Evolutionary conservation across 2,329 filamentous ascomycete genomes (phyloP).

Genomic region (Sclerotinia glacialis): DNA sequence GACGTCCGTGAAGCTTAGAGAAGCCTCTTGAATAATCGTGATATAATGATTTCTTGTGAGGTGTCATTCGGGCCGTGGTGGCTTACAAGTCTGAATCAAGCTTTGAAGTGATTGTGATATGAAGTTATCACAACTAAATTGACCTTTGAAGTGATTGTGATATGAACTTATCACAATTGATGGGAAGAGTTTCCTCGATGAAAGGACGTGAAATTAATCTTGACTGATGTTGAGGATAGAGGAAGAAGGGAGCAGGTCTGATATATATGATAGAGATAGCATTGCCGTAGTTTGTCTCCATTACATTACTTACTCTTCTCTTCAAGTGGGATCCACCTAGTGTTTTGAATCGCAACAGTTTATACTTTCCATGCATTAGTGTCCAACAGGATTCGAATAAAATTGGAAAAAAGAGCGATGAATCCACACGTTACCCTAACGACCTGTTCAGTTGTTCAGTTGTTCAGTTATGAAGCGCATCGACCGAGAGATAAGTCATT

Average conservation of each 20-base stretch:
- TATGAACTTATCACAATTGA: conserved; percentile 13
- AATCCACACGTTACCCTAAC: conserved; percentile 16
- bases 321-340: conserved; percentile 7
- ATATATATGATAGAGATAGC: conserved; percentile 15
- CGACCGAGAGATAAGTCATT: conserved; percentile 18
- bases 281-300: conserved; percentile 5
- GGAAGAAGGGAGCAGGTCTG: neutral
- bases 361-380: conserved; percentile 19
- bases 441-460: neutral
- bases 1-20: conserved; percentile 19
- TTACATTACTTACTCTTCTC: conserved; percentile 14
- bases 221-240: neutral
- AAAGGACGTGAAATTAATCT: neutral
- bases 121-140: conserved; percentile 16
- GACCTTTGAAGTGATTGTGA: conserved; percentile 11
- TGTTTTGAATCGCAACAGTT: conserved; percentile 19
- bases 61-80: conserved; percentile 20
- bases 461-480: neutral
- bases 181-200: neutral
- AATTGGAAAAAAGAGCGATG: conserved; percentile 10
- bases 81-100: conserved; percentile 5
- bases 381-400: conserved; percentile 9
- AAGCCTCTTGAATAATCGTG: conserved; percentile 23
- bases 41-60: conserved; percentile 16
- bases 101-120: conserved; percentile 12